phyloP scores from a whole-genome alignment of 176 grass and related monocot species.

The Dendrocalamus sinicus region DNA sequence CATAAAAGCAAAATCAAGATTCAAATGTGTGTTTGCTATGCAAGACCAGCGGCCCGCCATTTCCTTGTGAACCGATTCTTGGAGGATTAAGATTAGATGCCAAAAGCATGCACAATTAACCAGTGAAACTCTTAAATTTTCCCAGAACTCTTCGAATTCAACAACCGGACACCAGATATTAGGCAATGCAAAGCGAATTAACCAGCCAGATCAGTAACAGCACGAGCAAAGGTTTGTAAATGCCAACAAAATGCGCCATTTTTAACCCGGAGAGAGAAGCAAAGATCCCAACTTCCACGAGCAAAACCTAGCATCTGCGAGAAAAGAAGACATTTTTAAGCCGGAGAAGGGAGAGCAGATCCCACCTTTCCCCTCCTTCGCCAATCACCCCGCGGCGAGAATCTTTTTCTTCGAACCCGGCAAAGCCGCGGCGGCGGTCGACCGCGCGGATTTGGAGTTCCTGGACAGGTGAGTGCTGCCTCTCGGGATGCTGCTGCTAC shows the following conservation, averaged over 20 bases:
- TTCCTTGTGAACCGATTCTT: not conserved
- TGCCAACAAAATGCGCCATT: conserved; percentile 3
- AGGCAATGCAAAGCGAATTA: not conserved
- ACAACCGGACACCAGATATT: not conserved
- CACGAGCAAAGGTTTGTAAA: not conserved
- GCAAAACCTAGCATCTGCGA: conserved; percentile 17
- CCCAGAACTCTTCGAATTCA: not conserved
- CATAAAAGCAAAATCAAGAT: conserved; percentile 17
- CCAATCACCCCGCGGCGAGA: not conserved
- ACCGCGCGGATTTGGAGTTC: conserved; percentile 30
- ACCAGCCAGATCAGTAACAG: not conserved
- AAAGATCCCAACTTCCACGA: not conserved
- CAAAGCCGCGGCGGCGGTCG: not conserved
- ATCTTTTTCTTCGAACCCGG: not conserved
- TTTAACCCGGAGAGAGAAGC: not conserved
- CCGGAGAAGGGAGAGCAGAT: conserved; percentile 12
- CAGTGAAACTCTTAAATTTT: not conserved
- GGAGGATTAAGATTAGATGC: not conserved
- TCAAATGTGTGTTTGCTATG: not conserved
- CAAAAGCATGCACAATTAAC: not conserved
- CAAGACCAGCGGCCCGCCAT: not conserved
- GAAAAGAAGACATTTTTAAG: conserved; percentile 17
- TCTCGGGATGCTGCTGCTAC: not conserved
- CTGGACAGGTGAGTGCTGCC: not conserved
- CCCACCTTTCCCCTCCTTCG: conserved; percentile 6